phyloP scores from a whole-genome alignment of 31 red algal genomes.

The Endocladia muricata region DNA sequence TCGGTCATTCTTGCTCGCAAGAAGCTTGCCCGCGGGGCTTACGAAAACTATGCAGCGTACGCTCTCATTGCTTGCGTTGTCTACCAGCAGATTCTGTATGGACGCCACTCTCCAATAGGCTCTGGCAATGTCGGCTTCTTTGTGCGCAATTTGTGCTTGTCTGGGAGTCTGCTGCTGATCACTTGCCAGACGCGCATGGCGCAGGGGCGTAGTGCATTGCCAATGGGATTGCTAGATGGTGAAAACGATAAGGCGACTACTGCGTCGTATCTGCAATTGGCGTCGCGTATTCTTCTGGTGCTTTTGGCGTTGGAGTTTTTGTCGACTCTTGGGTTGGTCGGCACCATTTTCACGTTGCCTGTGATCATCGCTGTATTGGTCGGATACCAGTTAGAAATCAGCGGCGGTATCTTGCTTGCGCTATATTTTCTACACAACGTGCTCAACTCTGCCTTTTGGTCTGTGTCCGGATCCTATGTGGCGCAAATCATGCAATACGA shows the following conservation, averaged over 20 bases:
- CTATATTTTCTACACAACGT: slow-evolving; percentile 94
- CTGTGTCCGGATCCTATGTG: slow-evolving; percentile 66
- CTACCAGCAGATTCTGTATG: slow-evolving; percentile 94
- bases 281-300: slow-evolving; percentile 84
- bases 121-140: slow-evolving; percentile 90
- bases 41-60: slow-evolving; percentile 76
- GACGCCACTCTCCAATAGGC: slow-evolving; percentile 82
- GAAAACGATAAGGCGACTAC: slow-evolving; percentile 56
- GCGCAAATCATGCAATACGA: slow-evolving; percentile 82
- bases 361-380: slow-evolving; percentile 89
- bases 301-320: slow-evolving; percentile 92
- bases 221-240: slow-evolving; percentile 72
- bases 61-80: slow-evolving; percentile 76
- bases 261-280: slow-evolving; percentile 83
- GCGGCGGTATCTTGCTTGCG: slow-evolving; percentile 71
- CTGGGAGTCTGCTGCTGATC: slow-evolving; percentile 82
- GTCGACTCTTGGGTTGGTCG: slow-evolving; percentile 67
- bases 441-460: slow-evolving; percentile 92
- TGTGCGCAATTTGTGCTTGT: slow-evolving; percentile 88
- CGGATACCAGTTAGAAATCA: slow-evolving; percentile 78
- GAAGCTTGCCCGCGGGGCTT: slow-evolving; percentile 45
- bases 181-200: slow-evolving; percentile 69
- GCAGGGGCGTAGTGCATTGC: slow-evolving; percentile 74
- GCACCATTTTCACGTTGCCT: slow-evolving; percentile 77
- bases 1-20: slow-evolving; percentile 60